These are phyloP conservation scores for Thamnidium elegans DNA, from an alignment of 192 early-diverging fungal species.

Conservation along the genomic window DNA sequence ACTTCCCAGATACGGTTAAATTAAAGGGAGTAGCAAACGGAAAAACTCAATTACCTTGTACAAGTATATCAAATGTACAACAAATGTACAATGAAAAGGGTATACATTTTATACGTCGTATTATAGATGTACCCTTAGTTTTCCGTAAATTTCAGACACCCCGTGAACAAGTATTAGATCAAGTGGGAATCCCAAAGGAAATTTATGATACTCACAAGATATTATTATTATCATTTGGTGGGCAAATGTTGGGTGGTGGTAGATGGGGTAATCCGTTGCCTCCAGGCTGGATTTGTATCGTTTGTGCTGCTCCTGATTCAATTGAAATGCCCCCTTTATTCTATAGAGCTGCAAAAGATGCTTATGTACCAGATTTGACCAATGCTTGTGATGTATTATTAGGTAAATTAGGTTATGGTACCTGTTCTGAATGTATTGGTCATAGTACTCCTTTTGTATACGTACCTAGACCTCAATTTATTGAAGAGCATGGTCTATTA, in stretches of 20 bases:
- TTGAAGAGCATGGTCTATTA: constrained; percentile 54
- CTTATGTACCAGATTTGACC: constrained; percentile 60
- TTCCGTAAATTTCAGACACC: constrained; percentile 46
- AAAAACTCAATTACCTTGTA: constrained; percentile 23
- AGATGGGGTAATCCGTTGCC: constrained; percentile 42
- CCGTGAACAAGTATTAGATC: constrained; percentile 42
- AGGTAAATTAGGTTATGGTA: constrained; percentile 64
- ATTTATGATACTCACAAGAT: constrained; percentile 45
- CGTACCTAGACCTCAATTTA: constrained; percentile 59
- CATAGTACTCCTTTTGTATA: constrained; percentile 56
- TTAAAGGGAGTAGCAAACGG: constrained; percentile 34
- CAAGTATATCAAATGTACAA: constrained; percentile 18
- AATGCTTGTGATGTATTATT: constrained; percentile 58
- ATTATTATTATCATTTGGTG: constrained; percentile 17
- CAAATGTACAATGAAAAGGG: background rate
- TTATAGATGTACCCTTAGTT: constrained; percentile 58
- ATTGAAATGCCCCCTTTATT: constrained; percentile 46
- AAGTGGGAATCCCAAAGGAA: constrained; percentile 43
- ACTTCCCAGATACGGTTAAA: constrained; percentile 6
- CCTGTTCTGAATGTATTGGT: constrained; percentile 62
- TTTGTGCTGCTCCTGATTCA: constrained; percentile 49
- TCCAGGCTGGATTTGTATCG: constrained; percentile 55
- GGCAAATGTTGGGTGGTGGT: constrained; percentile 6
- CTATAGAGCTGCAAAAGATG: constrained; percentile 50
- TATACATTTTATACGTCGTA: constrained; percentile 28